A percentile compares a stretch with the other conserved stretches of the same genome.
Conservation (phyloP, 164 flowering plant species). For the Warburgia ugandensis region DNA sequence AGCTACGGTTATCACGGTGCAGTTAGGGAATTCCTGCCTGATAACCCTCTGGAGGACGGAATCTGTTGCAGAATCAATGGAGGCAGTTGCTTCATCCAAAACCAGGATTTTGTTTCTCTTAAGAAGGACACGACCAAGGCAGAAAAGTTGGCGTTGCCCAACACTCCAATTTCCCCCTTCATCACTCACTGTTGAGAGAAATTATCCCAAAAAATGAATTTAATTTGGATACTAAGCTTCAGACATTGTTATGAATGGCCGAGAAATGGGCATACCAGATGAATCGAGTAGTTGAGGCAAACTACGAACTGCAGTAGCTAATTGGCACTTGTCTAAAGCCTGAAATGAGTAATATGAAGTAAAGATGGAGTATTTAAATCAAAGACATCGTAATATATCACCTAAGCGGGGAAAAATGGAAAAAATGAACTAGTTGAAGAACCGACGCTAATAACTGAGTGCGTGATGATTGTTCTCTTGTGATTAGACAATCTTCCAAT, state of each 20-base stretch:
- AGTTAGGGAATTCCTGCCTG: conserved; percentile 54
- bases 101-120: conserved; percentile 65
- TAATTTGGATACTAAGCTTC: no score
- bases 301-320: conserved; percentile 41
- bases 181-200: conserved; percentile 50
- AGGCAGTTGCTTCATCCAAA: conserved; percentile 90
- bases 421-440: not conserved
- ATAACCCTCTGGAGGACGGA: conserved; percentile 59
- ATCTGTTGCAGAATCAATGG: conserved; percentile 82
- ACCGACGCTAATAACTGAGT: no score
- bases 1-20: conserved; percentile 78
- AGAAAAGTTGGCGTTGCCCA: conserved; percentile 81
- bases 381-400: not conserved
- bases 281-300: conserved; percentile 64
- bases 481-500: no score
- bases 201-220: not conserved
- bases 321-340: conserved; percentile 81
- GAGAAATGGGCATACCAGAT: conserved; percentile 35
- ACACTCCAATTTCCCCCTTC: conserved; percentile 87
- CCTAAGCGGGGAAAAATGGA: not conserved
- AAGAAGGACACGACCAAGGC: conserved; percentile 74
- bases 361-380: not conserved
- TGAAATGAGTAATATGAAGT: conserved; percentile 8
- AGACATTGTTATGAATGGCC: not conserved
- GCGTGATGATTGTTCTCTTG: no score